A percentile compares a stretch with the other conserved stretches of the same genome.
Evolutionary conservation across 176 grass and related monocot genomes (phyloP).

Genomic region (Miscanthus lutarioriparius): DNA sequence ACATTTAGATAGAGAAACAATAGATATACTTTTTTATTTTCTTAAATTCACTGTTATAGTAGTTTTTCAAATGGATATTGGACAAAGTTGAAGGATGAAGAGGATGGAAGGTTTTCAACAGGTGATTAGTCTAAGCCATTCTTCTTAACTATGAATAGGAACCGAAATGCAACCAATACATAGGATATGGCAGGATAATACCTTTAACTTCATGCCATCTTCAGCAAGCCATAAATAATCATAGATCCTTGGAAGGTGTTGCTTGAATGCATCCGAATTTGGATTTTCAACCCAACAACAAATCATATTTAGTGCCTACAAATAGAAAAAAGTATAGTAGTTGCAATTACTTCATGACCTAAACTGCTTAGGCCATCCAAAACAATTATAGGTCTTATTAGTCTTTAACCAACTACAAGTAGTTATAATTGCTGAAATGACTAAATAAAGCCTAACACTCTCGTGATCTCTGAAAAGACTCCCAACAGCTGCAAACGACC

Average conservation of each 20-base stretch:
- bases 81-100: not conserved
- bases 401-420: too few relatives aligned
- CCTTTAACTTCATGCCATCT: constrained; percentile 8
- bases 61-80: not conserved
- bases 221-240: not conserved
- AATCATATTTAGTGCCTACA: not conserved
- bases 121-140: not conserved
- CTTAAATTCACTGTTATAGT: not conserved
- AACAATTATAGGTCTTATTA: too few relatives aligned
- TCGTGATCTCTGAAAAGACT: too few relatives aligned
- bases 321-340: not conserved
- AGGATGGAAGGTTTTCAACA: not conserved
- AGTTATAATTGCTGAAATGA: too few relatives aligned
- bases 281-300: not conserved
- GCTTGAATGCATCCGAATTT: not conserved
- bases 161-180: not conserved
- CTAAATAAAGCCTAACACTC: too few relatives aligned
- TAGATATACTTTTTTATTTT: not conserved
- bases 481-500: too few relatives aligned
- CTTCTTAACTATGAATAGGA: not conserved
- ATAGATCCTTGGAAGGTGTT: not conserved
- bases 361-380: too few relatives aligned
- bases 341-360: too few relatives aligned
- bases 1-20: not conserved
- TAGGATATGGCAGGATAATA: not conserved